phyloP scores from a whole-genome alignment of 2,329 filamentous ascomycete species.

The Cladosporium sp. region DNA sequence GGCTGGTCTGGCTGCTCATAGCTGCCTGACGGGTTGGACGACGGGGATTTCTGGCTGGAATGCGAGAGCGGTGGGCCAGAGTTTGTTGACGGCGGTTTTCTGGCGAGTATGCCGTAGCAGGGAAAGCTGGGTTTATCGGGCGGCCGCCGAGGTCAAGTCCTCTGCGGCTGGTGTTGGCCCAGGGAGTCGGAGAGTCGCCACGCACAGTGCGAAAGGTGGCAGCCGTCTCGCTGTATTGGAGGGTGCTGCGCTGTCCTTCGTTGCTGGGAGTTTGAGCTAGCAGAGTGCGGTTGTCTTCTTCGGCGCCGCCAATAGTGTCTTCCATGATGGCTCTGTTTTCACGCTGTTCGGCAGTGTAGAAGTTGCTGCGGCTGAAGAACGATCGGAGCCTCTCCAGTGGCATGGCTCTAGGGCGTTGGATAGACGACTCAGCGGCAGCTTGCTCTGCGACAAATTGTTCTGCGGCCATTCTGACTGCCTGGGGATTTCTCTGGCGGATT shows the following conservation, averaged over 20 bases:
- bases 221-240: conserved; percentile 4
- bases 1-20: conserved; percentile 18
- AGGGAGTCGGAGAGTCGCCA: neutral
- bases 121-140: neutral
- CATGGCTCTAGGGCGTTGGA: neutral
- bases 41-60: neutral
- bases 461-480: conserved; percentile 9
- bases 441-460: neutral
- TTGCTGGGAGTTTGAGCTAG: conserved; percentile 5
- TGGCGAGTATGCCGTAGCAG: neutral
- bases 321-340: conserved; percentile 2
- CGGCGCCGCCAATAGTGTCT: neutral
- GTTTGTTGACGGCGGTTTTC: neutral
- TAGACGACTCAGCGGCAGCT: neutral
- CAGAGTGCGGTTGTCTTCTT: conserved; percentile 1
- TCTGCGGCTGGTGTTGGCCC: neutral
- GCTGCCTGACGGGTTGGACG: conserved; percentile 6
- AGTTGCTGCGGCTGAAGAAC: conserved; percentile 1
- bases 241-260: neutral
- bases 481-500: conserved; percentile 3
- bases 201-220: conserved; percentile 8
- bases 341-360: neutral
- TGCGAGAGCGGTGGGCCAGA: neutral
- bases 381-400: neutral
- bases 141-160: conserved; percentile 1